Evolutionary conservation across 306 rosid species (phyloP).

Genomic region (Adenanthera pavonina): DNA sequence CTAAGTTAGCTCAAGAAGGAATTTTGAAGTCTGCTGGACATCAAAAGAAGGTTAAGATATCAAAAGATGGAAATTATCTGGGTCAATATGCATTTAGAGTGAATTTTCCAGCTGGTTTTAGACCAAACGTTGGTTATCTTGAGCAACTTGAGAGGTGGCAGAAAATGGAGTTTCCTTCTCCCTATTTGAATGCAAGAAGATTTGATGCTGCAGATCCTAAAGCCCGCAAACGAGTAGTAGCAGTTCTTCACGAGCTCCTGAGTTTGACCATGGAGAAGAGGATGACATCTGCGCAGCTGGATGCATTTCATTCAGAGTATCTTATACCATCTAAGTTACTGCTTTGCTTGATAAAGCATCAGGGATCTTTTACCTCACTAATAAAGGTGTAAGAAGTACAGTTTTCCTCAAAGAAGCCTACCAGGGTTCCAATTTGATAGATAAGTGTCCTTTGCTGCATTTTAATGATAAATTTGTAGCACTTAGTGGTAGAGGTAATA

Average conservation of each 20-base stretch:
- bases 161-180: slow-evolving; percentile 87
- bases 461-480: slow-evolving; percentile 26
- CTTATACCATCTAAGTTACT: slow-evolving; percentile 68
- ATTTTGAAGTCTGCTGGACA: background rate
- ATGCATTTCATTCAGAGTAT: slow-evolving; percentile 78
- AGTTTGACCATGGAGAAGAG: slow-evolving; percentile 83
- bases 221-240: slow-evolving; percentile 76
- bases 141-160: slow-evolving; percentile 77
- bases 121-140: slow-evolving; percentile 20
- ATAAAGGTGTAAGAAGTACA: slow-evolving; percentile 71
- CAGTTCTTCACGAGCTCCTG: slow-evolving; percentile 84
- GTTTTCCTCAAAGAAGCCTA: slow-evolving; percentile 25
- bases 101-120: slow-evolving; percentile 19
- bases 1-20: slow-evolving; percentile 41
- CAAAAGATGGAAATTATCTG: slow-evolving; percentile 15
- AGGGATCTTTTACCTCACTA: slow-evolving; percentile 86
- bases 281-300: slow-evolving; percentile 80
- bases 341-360: slow-evolving; percentile 77
- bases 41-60: slow-evolving; percentile 18
- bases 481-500: slow-evolving; percentile 24
- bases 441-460: slow-evolving; percentile 20
- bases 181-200: slow-evolving; percentile 85
- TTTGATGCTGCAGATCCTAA: slow-evolving; percentile 66
- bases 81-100: slow-evolving; percentile 21
- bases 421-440: slow-evolving; percentile 9